Evolutionary conservation across 2,329 filamentous ascomycete genomes (phyloP), one percentile per base, ranked within the genome.

Genomic region (Colletotrichum incanum): DNA sequence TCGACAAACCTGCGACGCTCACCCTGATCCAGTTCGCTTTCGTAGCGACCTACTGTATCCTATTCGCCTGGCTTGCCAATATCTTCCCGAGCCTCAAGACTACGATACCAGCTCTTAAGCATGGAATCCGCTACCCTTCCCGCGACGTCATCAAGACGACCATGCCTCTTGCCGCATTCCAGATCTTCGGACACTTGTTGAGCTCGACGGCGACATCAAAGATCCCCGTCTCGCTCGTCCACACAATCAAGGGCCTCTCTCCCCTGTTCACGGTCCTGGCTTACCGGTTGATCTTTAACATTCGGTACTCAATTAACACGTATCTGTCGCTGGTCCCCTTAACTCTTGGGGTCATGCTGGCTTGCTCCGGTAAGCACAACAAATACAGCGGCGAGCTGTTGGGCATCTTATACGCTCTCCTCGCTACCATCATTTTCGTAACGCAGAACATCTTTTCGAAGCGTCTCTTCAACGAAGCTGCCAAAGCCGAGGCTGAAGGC

Each of bases 371-470:
- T 16, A 94, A 95, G 78, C 84, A 86, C 52, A 83, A 83, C 7
- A 65, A 73, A 23, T 95, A 97, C 77, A 93, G 91, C 28, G 96
- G 94, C 39, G 95, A 99, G 79, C 89, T 98, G 74, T 88, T 96
- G 63, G 96, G 96, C n/a, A 93, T 99, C 23, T 78, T 96, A 14
- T 96, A 95, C 78, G 95, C 96, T 4, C 92, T 99, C 47, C 86
- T 94, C 43, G 95, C 94, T n/a, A 94, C 96, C 9, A 86, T 98
- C 67, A 93, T 98, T 75, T 99, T 99, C 79, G 96, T 99, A 45
- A 96, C 95, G 0, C 96, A 99, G 80, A 99, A 99, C 80, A 99
- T 99, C 69, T 97, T 98, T 76, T 98, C 96, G 26, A 99, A 99
- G 83, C 94, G 94, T 75, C 91, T 99, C 12, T 99, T 99, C 86